Base-by-base conservation (phyloP, 805 yeast species). In the Starmerella bacillaris region DNA sequence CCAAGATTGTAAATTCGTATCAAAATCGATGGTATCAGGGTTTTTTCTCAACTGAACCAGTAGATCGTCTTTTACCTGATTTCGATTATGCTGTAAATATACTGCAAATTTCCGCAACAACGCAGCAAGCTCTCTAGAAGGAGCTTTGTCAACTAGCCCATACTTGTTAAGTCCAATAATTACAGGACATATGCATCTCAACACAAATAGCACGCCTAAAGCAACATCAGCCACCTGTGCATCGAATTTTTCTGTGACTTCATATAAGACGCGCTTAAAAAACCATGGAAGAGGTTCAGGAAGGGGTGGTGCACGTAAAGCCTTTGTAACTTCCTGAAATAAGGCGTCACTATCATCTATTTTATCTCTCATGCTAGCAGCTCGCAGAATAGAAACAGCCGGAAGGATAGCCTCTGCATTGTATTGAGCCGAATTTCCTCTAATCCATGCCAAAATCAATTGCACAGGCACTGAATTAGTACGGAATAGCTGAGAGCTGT, bases 391-490 rank as follows among this genome's bases (percentile, higher is more conserved):
- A 7, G 32, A 18, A 5, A 14, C 22, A 18, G 32, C 32, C 6
- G 32, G 32, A 7, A 19, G 22, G 9, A 29, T 7, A 14, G 15
- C 20, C 6, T 29, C 32, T 7, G 6, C 15, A 14, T 18, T 29
- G 22, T 18, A 18, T 14, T 29, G 21, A 5, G 5, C 8, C 9
- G 22, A 14, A 5, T 19, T 6, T 17, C 19, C 6, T 18, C 21
- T 6, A 29, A 29, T 14, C 32, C 32, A 29, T 6, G 22, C 14
- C 6, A 29, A 7, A 9, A 29, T 18, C 5, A 29, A n/a, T 17
- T 29, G 32, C 19, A 29, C 22, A 8, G 32, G 8, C 21, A 29
- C 32, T 5, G 32, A 29, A 17, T 29, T 29, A 14, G 22, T 29
- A 14, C 32, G 18, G 14, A 29, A 29, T 19, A 29, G 22, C 21